Base-by-base conservation (phyloP, 176 grass and related monocot genomes). In the Coix lacrymajobi region DNA sequence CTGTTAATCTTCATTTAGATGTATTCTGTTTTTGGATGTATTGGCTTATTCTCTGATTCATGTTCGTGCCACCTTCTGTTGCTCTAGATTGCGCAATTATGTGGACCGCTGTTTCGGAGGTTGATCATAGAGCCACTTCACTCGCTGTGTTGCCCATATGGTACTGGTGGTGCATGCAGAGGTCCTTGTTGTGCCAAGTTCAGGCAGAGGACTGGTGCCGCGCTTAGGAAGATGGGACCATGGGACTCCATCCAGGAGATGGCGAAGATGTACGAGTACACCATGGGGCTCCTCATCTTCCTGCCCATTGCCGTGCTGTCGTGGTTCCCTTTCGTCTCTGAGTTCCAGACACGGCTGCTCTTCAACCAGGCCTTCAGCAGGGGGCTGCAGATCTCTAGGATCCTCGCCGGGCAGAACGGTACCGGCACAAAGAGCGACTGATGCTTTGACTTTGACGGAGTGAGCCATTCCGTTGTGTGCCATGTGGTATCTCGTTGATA, bases 291-390 rank as follows among this genome's bases (percentile, higher is more conserved):
- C 20, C 19, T 90, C 34, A 90, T 94, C 38, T 94, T 88, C 72
- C 56, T 87, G 8, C 92, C 92, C 16, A 85, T 94, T 34, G 85
- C 85, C 4, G 69, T 86, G 39, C 64, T 94, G 5, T 84, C 92
- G 3, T 94, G 92, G 92, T 94, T 94, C 48, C 92, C 92, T 29
- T 94, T 94, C 22, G 81, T 94, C 57, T 94, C 92, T 1, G 92
- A 94, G 69, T 94, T 94, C 79, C 92, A 94, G 79, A 88, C 92
- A 3, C 83, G 92, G 65, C 65, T 90, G 75, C 91, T 93, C 32
- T 93, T 93, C 85, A 93, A 93, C 88, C 91, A 93, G 75, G 91
- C 88, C 34, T 93, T 93, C 75, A 94, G 92, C 70, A 83, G 92
- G 44, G 88, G 92, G 0, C 70, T 94, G n/a, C 92, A 94, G 74